phyloP scores from a whole-genome alignment of 2,329 filamentous ascomycete species.

The Fusarium gaditjirri region DNA sequence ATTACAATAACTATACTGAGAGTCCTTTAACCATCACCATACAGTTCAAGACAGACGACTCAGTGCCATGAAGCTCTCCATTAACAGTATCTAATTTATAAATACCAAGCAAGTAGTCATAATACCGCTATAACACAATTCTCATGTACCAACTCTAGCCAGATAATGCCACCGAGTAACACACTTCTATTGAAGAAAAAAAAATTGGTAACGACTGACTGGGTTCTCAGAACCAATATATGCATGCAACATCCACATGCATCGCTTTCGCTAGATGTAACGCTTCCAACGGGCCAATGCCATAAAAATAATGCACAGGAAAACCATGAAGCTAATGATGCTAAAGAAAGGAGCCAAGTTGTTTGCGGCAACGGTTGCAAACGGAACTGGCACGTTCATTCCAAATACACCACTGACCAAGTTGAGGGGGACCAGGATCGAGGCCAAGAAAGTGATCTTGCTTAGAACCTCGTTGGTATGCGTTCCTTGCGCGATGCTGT shows the following conservation, averaged over 20 bases:
- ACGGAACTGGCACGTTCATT: conserved; percentile 86
- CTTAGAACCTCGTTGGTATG: conserved; percentile 88
- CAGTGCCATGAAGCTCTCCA: conserved; percentile 18
- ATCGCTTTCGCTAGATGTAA: conserved; percentile 59
- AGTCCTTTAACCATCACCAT: background rate
- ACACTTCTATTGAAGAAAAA: conserved; percentile 24
- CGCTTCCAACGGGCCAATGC: conserved; percentile 57
- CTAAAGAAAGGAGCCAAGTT: conserved; percentile 55
- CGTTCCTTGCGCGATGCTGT: conserved; percentile 89
- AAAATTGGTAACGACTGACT: conserved; percentile 13
- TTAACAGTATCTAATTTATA: conserved; percentile 16
- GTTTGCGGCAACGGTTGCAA: conserved; percentile 55
- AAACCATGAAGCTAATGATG: conserved; percentile 57
- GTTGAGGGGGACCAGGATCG: conserved; percentile 95
- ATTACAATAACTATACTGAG: background rate
- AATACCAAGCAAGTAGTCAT: conserved; percentile 17
- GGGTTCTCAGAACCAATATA: background rate
- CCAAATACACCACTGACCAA: conserved; percentile 88
- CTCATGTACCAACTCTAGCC: conserved; percentile 8
- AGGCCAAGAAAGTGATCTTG: conserved; percentile 94
- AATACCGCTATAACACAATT: conserved; percentile 8
- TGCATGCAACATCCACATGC: conserved; percentile 52
- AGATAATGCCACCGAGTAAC: conserved; percentile 21
- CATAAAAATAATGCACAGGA: conserved; percentile 61
- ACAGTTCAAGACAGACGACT: background rate